Percentiles rank a stretch among this genome's conserved stretches.
Evolutionary conservation across 2,329 filamentous ascomycete genomes (phyloP).

Genomic region (Ampelomyces quisqualis): DNA sequence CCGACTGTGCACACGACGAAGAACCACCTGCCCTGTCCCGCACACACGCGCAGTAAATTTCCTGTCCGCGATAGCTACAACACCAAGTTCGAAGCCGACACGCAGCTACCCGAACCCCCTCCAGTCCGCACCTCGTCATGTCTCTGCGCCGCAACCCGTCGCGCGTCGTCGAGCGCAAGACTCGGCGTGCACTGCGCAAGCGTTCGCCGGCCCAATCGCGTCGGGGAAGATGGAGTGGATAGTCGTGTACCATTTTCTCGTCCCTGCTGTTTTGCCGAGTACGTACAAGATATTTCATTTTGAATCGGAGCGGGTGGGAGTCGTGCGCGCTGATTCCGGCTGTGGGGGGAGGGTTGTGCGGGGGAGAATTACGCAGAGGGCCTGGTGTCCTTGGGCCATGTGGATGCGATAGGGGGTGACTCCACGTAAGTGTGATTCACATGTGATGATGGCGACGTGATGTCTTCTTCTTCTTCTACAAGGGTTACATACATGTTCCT

Average conservation of each 20-base stretch:
- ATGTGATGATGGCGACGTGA: too few species aligned
- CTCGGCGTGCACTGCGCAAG: constrained; percentile 40
- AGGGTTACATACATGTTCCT: too few species aligned
- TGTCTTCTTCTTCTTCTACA: too few species aligned
- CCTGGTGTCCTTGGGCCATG: too few species aligned
- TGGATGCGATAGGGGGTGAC: too few species aligned
- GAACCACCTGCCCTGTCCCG: constrained; percentile 47
- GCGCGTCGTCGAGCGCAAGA: constrained; percentile 45
- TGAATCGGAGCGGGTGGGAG: too few species aligned
- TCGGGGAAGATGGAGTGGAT: constrained; percentile 45
- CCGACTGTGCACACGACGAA: constrained; percentile 47
- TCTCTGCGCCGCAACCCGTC: constrained; percentile 24
- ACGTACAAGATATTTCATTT: too few species aligned
- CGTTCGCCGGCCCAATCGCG: constrained; percentile 32
- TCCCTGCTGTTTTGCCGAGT: too few species aligned
- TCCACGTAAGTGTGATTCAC: too few species aligned
- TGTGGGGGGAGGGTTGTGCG: too few species aligned
- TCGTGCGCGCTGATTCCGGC: too few species aligned
- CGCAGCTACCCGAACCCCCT: constrained; percentile 38
- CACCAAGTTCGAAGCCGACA: constrained; percentile 39
- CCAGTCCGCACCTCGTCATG: constrained; percentile 27
- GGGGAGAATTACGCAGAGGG: too few species aligned
- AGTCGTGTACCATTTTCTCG: constrained; percentile 43
- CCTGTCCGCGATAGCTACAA: constrained; percentile 44
- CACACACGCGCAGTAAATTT: constrained; percentile 42